A percentile compares a stretch with the other conserved stretches of the same genome.
Evolutionary conservation across 768 basidiomycete species (phyloP).

Genomic region (Naganishia friedmannii): DNA sequence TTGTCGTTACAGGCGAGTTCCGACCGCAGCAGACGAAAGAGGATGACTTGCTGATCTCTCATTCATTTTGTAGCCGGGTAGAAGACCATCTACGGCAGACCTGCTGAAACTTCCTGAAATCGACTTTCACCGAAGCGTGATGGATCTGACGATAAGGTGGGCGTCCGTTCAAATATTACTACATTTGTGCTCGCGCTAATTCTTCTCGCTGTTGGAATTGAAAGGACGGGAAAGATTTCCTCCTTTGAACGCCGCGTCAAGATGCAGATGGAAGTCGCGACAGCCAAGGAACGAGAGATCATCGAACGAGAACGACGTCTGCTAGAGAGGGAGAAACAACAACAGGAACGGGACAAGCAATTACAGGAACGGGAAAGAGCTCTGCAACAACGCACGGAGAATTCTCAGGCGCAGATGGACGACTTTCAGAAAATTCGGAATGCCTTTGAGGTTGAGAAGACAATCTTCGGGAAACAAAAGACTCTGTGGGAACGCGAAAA

Average conservation of each 20-base stretch:
- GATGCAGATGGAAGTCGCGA: background rate
- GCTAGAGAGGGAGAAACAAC: constrained; percentile 37
- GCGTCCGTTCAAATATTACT: background rate
- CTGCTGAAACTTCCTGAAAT: constrained; percentile 29
- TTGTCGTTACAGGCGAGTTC: constrained; percentile 45
- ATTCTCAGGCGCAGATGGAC: constrained; percentile 25
- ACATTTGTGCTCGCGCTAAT: background rate
- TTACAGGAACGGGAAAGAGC: constrained; percentile 33
- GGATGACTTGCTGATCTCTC: background rate
- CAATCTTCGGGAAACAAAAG: constrained; percentile 4
- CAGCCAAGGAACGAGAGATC: constrained; percentile 37
- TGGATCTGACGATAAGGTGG: constrained; percentile 11
- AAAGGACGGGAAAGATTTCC: constrained; percentile 37
- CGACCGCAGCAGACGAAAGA: background rate
- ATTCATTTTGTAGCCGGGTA: constrained; percentile 35
- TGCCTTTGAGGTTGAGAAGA: constrained; percentile 15
- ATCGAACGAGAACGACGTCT: constrained; percentile 34
- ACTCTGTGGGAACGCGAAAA: constrained; percentile 14
- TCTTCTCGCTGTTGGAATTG: background rate
- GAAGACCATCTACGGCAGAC: constrained; percentile 48
- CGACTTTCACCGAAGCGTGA: constrained; percentile 12
- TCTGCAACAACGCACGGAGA: constrained; percentile 16
- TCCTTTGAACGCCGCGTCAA: background rate
- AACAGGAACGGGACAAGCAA: constrained; percentile 35
- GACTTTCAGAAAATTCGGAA: background rate